Base-by-base conservation (phyloP, 768 basidiomycete genomes). In the Panellus pusillus region DNA sequence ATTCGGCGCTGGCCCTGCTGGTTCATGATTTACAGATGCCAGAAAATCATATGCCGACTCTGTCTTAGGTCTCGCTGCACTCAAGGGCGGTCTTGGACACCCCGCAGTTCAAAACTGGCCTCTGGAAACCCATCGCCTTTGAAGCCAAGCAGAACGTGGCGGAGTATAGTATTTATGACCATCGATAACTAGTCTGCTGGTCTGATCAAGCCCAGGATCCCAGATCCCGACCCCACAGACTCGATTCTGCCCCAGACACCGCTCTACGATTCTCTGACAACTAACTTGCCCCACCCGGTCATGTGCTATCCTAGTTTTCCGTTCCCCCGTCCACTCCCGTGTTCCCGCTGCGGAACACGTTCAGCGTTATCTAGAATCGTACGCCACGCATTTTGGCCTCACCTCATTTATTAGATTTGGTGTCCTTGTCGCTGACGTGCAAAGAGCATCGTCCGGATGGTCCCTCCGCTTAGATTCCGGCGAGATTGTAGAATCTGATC, bases 1-100 rank as follows among this genome's bases (percentile, higher is more conserved):
- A 79, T 93, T n/a, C 38, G 91, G 91, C 4, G 88, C 80, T 15
- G 91, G 91, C 12, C 76, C 89, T n/a, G 76, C 77, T 15, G 91
- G 92, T 35, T 35, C 32, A 35, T 14, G 3, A 14, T 35, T 14
- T 35, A 9, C 32, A 14, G 9, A 3, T 14, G 11, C 32, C 11
- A 9, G 32, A 35, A 11, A 14, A 35, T 14, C 14, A 14, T 35
- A 9, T 14, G 8, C 32, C 32, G 32, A 35, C 32, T 35, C 32
- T 14, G 32, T 35, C 32, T 7, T 35, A 35, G 32, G 32, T 7
- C 76, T 93, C 0, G 86, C 82, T 19, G 77, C 81, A 6, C 76
- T 93, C 20, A 88, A 88, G 64, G n/a, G 70, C 81, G 35, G 68
- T 91, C 54, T 69, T 79, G 9, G 83, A 91, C 41, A 75, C 81